Evolutionary conservation across 2,329 filamentous ascomycete species (phyloP).

Genomic region (Amylocarpus encephaloides): DNA sequence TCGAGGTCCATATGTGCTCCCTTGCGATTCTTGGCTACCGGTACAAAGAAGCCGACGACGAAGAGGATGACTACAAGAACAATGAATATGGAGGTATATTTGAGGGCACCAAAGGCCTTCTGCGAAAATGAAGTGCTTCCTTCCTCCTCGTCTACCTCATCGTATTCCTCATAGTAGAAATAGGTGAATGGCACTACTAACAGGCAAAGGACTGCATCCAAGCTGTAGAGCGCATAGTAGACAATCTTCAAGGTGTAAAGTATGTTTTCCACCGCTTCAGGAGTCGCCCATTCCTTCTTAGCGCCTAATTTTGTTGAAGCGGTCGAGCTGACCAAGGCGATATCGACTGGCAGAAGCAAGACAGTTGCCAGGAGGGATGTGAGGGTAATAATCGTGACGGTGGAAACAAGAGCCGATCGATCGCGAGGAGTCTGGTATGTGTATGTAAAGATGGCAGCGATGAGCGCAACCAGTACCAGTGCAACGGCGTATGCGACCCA

Average conservation of each 20-base stretch:
- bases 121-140: conserved; percentile 65
- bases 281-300: conserved; percentile 94
- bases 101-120: conserved; percentile 76
- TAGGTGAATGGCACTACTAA: conserved; percentile 91
- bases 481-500: conserved; percentile 91
- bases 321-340: conserved; percentile 89
- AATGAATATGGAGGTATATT: conserved; percentile 85
- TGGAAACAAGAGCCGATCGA: conserved; percentile 72
- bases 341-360: conserved; percentile 87
- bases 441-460: conserved; percentile 80
- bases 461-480: conserved; percentile 66
- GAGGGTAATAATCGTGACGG: conserved; percentile 80
- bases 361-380: conserved; percentile 86
- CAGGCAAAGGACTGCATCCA: conserved; percentile 85
- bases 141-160: conserved; percentile 79
- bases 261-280: conserved; percentile 70
- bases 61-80: conserved; percentile 76
- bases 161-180: conserved; percentile 97
- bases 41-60: conserved; percentile 89
- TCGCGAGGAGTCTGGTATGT: conserved; percentile 87
- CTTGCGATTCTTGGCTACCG: conserved; percentile 61
- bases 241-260: conserved; percentile 75
- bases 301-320: conserved; percentile 65
- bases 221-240: conserved; percentile 87
- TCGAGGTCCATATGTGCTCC: conserved; percentile 73